A percentile compares a stretch with the other conserved stretches of the same genome.
These are phyloP conservation scores for Pestalotiopsis sp. DNA, from an alignment of 2,329 filamentous ascomycete species.

Conservation along the genomic window DNA sequence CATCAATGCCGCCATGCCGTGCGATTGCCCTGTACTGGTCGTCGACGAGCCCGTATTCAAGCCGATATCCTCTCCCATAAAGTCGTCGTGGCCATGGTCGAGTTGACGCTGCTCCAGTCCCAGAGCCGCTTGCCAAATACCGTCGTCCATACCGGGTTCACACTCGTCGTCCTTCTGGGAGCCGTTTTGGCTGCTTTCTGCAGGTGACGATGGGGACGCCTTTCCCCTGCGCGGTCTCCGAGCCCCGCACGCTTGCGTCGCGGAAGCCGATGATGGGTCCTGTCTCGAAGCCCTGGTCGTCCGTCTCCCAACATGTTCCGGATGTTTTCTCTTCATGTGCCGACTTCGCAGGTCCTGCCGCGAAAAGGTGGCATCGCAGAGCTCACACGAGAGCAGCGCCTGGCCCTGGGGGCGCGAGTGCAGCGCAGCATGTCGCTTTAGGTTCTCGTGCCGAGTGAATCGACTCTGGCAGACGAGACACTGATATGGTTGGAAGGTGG, in stretches of 20 bases:
- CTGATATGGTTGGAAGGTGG: slow-evolving; percentile 3
- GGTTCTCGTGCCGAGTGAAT: slow-evolving; percentile 11
- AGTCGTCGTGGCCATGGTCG: neutral
- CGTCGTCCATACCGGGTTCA: neutral
- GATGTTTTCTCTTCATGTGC: slow-evolving; percentile 11
- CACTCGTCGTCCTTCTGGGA: neutral
- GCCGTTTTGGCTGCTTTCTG: neutral
- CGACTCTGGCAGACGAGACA: slow-evolving; percentile 10
- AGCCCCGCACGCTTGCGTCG: neutral
- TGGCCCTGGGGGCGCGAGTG: neutral
- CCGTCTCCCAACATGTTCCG: neutral
- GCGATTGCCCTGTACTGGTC: neutral
- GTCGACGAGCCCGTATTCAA: neutral
- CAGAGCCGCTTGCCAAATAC: neutral
- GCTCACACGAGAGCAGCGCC: neutral
- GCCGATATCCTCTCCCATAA: neutral
- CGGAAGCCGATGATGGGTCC: neutral
- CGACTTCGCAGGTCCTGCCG: slow-evolving; percentile 2
- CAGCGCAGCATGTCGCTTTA: slow-evolving; percentile 10
- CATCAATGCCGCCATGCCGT: neutral
- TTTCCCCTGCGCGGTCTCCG: neutral
- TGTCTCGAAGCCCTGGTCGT: neutral
- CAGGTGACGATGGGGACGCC: neutral
- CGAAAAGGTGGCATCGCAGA: slow-evolving; percentile 5
- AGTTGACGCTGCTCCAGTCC: neutral